A percentile compares a stretch with the other conserved stretches of the same genome.
phyloP scores from a whole-genome alignment of 2,329 filamentous ascomycete genomes.

The Fusarium haematococcum region DNA sequence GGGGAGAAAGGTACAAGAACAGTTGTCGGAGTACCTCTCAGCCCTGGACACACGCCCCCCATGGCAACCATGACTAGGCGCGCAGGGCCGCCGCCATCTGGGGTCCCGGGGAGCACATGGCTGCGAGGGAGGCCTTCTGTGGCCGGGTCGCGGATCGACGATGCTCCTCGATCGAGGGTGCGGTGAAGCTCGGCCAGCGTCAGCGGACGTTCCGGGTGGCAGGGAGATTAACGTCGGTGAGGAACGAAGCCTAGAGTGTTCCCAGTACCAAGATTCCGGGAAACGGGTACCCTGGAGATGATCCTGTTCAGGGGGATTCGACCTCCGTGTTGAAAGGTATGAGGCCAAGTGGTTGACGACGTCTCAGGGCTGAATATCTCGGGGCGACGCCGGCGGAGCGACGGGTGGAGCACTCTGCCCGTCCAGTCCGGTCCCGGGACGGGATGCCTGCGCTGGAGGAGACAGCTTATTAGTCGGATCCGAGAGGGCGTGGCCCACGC shows the following conservation, averaged over 20 bases:
- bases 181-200: constrained; percentile 25
- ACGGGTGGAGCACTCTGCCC: constrained; percentile 21
- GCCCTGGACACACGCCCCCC: constrained; percentile 27
- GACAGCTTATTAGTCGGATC: constrained; percentile 40
- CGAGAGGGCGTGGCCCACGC: constrained; percentile 17
- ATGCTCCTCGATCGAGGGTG: constrained; percentile 19
- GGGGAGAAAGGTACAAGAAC: constrained; percentile 4
- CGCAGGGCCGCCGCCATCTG: constrained; percentile 8
- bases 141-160: constrained; percentile 28
- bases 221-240: constrained; percentile 12
- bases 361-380: constrained; percentile 22
- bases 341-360: neutral
- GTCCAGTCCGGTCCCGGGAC: constrained; percentile 41
- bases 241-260: constrained; percentile 19
- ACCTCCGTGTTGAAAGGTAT: neutral
- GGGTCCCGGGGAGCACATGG: constrained; percentile 40
- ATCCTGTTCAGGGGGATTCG: constrained; percentile 4
- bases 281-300: constrained; percentile 4
- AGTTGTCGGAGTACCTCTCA: neutral
- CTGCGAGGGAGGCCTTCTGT: constrained; percentile 28
- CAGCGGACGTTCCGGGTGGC: constrained; percentile 16
- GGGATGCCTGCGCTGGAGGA: constrained; percentile 36
- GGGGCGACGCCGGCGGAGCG: constrained; percentile 15
- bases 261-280: neutral
- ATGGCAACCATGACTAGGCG: constrained; percentile 4